Evolutionary conservation across 192 early-diverging fungal species (phyloP), one percentile per base, ranked within the genome.

Genomic region (Chytriomyces confervae): DNA sequence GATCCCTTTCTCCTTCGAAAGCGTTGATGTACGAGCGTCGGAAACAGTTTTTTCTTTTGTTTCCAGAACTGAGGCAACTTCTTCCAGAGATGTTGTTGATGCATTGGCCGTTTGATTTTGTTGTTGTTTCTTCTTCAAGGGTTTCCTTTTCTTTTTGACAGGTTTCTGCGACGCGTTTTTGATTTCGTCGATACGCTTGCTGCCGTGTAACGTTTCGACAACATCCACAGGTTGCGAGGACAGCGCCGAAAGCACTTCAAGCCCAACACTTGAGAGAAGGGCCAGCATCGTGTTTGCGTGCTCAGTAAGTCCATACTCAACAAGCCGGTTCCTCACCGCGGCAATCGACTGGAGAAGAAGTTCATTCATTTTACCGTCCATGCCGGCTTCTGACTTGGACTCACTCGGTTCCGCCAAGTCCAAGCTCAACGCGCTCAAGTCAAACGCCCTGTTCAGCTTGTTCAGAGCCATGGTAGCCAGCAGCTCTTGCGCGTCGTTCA

Each of bases 401-500:
- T n/a, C 20, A 57, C 20, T 57, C 13, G 16, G 0, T 57, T 20
- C 20, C 20, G 53, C 16, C 53, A 57, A 13, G 2, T 13, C 53
- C 20, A 57, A n/a, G 20, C 20, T 20, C 13, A n/a, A 13, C 20
- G 13, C 53, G 20, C 16, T n/a, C 20, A 57, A 13, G 53, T 57
- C 53, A 60, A 72, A 72, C 8, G 51, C 20, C 10, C 45, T 60
- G 69, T 72, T 72, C 23, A 72, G 8, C 20, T 11, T 50, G 5
- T 61, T 72, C 27, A 72, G 48, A 27, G 69, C 69, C 57, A 72
- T 72, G 18, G 51, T 60, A 5, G 50, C 57, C n/a, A 72, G 20
- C 23, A 72, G 27, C 27, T 72, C 69, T 45, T 71, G 13, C 23
- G 69, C 69, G 0, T n/a, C 57, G 50, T 16, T 16, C 27, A 71